Evolutionary conservation across 805 yeast genomes (phyloP), one percentile per base, ranked within the genome.

Genomic region (Saccharomycopsis babjevae): DNA sequence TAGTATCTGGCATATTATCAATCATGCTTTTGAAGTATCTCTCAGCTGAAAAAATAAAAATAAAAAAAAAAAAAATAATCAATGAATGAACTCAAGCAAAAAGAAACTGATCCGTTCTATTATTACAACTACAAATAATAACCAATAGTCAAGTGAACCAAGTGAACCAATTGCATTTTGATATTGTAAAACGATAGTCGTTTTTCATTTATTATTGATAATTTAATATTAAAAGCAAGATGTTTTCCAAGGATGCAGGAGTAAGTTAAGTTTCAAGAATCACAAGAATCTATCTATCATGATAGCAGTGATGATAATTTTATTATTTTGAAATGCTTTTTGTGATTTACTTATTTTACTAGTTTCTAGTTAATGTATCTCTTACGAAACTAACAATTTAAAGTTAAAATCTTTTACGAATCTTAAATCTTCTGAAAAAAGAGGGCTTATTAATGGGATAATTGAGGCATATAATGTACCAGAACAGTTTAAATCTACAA

Each of bases 361-460:
- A 50, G 8, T 10, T 5, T n/a, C 13, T 15, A 50, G 7, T 42
- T 18, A n/a, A n/a, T n/a, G n/a, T n/a, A n/a, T n/a, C 13, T 42
- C 2, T 2, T 42, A 3, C 6, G 13, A 22, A 28, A 52, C 56
- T 52, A 52, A 58, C 3, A 52, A 2, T 15, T 18, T 8, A 25
- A 76, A 80, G 68, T 76, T 86, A 61, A 92, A 91, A 73, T 84
- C 96, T 3, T 76, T 83, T 58, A 81, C 96, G 22, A 89, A 89
- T 67, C 77, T 94, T 62, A 91, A 90, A 72, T 82, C 89, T 15
- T 87, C 96, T 0, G 97, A 90, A 65, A 76, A 94, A 50, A 80
- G 88, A 65, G 79, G 78, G 64, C 70, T 85, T 30, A 70, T 83
- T 11, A 66, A 70, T 4, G 66, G 69, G 4, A 75, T 86, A 36